Evolutionary conservation across 1,284 basidiomycete species (phyloP).

Genomic region (Termitomyces sp.): DNA sequence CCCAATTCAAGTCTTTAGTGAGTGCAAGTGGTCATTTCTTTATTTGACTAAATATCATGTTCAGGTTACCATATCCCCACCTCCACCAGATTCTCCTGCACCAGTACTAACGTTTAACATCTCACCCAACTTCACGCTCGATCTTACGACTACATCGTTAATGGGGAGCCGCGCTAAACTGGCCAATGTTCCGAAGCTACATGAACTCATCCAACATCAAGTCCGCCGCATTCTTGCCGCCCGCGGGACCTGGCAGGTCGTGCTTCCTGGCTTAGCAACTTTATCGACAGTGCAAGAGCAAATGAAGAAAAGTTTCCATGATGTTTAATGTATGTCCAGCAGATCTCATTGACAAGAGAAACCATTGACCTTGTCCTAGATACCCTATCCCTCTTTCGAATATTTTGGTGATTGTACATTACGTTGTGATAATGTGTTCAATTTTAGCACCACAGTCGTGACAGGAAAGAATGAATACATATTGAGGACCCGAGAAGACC

Average conservation of each 20-base stretch:
- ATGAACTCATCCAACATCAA: constrained; percentile 76
- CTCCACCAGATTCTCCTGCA: constrained; percentile 40
- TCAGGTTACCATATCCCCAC: constrained; percentile 48
- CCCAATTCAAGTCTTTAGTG: constrained; percentile 69
- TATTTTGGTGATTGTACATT: constrained; percentile 11
- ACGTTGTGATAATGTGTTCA: neutral
- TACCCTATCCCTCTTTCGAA: neutral
- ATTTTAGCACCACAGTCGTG: neutral
- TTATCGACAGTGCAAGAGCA: constrained; percentile 41
- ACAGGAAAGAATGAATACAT: neutral
- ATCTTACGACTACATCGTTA: constrained; percentile 69
- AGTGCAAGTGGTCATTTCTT: constrained; percentile 18
- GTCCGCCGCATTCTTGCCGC: constrained; percentile 54
- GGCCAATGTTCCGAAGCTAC: constrained; percentile 78
- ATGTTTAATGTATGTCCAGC: constrained; percentile 1
- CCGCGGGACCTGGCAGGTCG: constrained; percentile 64
- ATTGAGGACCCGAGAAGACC: neutral
- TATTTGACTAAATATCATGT: neutral
- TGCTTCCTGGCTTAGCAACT: constrained; percentile 57
- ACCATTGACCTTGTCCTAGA: neutral
- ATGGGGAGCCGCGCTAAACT: constrained; percentile 81
- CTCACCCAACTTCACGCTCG: constrained; percentile 61
- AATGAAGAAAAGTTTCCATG: constrained; percentile 26
- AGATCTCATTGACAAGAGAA: neutral
- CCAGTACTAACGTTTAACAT: constrained; percentile 57